Conservation (phyloP, 768 basidiomycete genomes). For the Serendipita sp. region DNA sequence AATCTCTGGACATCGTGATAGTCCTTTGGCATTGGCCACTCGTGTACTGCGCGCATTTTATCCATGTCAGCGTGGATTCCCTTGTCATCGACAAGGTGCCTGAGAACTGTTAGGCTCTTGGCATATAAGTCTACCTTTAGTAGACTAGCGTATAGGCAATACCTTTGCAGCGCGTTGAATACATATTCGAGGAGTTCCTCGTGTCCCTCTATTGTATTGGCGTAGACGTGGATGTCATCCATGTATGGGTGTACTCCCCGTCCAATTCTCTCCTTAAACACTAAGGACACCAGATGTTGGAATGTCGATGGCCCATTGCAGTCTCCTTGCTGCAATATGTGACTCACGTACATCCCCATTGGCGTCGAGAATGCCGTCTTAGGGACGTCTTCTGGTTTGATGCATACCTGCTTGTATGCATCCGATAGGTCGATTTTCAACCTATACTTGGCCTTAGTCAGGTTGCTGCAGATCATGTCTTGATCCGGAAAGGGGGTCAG, state of each 20-base stretch:
- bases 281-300: constrained; percentile 12
- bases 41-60: neutral
- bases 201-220: constrained; percentile 25
- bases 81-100: neutral
- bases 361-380: constrained; percentile 13
- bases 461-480: neutral
- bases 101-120: neutral
- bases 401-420: constrained; percentile 14
- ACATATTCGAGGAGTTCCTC: constrained; percentile 11
- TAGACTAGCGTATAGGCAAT: constrained; percentile 14
- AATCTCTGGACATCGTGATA: neutral
- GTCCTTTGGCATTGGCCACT: neutral
- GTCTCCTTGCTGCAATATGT: constrained; percentile 16
- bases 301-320: constrained; percentile 15
- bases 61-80: constrained; percentile 3
- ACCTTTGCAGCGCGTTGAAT: constrained; percentile 9
- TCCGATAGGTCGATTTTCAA: constrained; percentile 12
- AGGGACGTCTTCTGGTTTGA: constrained; percentile 13
- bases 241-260: constrained; percentile 15
- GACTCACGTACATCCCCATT: constrained; percentile 13
- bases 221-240: constrained; percentile 15
- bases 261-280: constrained; percentile 14
- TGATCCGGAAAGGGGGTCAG: constrained; percentile 7
- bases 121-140: constrained; percentile 12
- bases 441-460: constrained; percentile 2